phyloP scores from a whole-genome alignment of 768 basidiomycete species.

The Tricholoma bakamatsutake region DNA sequence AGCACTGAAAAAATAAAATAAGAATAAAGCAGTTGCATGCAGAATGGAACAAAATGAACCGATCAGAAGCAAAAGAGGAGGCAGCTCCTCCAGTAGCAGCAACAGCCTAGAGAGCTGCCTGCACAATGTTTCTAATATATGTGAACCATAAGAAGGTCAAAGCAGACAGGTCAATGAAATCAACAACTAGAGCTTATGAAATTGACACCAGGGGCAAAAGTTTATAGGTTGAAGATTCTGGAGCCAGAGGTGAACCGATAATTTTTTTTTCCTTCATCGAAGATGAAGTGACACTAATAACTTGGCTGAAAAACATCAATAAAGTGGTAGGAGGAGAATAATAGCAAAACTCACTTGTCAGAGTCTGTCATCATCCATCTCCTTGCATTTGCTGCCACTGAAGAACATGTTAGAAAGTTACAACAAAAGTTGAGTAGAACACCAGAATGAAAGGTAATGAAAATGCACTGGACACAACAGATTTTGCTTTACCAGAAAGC shows the following conservation, averaged over 20 bases:
- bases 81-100: not conserved
- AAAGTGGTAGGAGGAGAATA: not conserved
- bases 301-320: not conserved
- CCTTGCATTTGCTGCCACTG: not conserved
- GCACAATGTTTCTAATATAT: not conserved
- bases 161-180: not conserved
- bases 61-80: not conserved
- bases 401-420: not conserved
- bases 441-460: not conserved
- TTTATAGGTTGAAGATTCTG: not conserved
- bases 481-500: not conserved
- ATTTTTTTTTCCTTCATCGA: not conserved
- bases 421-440: not conserved
- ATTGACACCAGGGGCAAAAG: not conserved
- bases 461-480: not conserved
- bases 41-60: not conserved
- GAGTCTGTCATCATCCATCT: not conserved
- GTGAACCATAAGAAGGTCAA: no score
- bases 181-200: not conserved
- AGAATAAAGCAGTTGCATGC: not conserved
- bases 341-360: not conserved
- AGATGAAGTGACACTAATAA: not conserved
- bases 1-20: not conserved
- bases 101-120: not conserved
- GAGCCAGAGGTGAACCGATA: not conserved